Evolutionary conservation across 2,329 filamentous ascomycete species (phyloP), one percentile per base, ranked within the genome.

Genomic region (Cladosporium sp.): DNA sequence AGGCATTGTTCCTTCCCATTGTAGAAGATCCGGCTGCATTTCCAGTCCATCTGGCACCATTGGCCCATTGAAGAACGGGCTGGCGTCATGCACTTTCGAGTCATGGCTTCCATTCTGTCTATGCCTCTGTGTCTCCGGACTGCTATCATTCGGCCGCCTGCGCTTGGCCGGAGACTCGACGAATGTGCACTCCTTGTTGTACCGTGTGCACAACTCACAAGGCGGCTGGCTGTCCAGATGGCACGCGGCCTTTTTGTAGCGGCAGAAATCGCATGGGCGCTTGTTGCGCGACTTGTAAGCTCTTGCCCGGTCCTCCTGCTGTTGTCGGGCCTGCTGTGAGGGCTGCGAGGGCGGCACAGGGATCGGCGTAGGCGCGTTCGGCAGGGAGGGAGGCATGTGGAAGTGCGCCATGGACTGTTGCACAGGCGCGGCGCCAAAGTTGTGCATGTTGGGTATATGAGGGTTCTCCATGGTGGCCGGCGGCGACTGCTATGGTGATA

Each of bases 201-300:
- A 80, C 10, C 78, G 74, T n/a, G 77, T 72, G 65, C 81, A 82
- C 10, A 81, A 71, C 62, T 79, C 78, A 67, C 81, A 82, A 6
- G 81, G 80, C 18, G 80, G 80, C 15, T 74, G 68, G 10, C 68
- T 71, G 28, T 81, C 79, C 52, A 82, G 78, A 65, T 80, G 79
- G 68, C 80, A 83, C 11, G 80, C 80, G 1, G 80, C 79, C 69
- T 82, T 80, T 65, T 81, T 78, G 21, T 78, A 79, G 12, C 80
- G 76, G 68, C 80, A 83, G 69, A 82, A 82, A 69, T 83, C 80
- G 71, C 81, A 83, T 4, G 81, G 80, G 47, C 81, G 74, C 69
- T 76, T 77, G 66, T 76, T 77, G 24, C 76, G 72, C 60, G 74
- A 76, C 70, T 77, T 77, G 73, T 77, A 77, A 41, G 74, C 74